These are phyloP conservation scores for Trichoderma reesei DNA, from an alignment of 495 filamentous ascomycete species.

Conservation along the genomic window DNA sequence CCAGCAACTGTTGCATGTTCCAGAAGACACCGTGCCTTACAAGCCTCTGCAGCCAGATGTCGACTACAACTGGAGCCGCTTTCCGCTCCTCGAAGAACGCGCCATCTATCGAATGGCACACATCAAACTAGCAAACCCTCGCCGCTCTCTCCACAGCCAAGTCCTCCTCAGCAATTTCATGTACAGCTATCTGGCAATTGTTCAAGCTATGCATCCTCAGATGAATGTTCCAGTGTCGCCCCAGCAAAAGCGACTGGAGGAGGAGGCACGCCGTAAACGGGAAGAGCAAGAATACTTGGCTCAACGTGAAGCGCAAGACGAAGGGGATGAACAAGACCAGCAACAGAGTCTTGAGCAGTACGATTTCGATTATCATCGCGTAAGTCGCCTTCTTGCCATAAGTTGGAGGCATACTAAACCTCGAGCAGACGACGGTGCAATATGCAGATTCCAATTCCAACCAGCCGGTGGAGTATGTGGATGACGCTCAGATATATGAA, in stretches of 20 bases:
- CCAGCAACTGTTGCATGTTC: slow-evolving; percentile 59
- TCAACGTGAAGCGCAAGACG: slow-evolving; percentile 41
- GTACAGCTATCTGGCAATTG: slow-evolving; percentile 98
- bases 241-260: slow-evolving; percentile 50
- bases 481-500: slow-evolving; percentile 39
- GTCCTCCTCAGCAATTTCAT: slow-evolving; percentile 99
- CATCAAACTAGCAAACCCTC: slow-evolving; percentile 95
- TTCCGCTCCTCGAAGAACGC: slow-evolving; percentile 89
- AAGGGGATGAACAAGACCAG: slow-evolving; percentile 24
- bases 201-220: slow-evolving; percentile 95
- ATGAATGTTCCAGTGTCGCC: slow-evolving; percentile 65
- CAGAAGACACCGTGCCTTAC: slow-evolving; percentile 67
- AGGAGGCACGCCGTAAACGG: slow-evolving; percentile 51
- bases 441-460: slow-evolving; percentile 33
- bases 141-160: slow-evolving; percentile 85
- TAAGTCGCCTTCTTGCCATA: slow-evolving; percentile 20
- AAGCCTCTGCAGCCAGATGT: slow-evolving; percentile 68
- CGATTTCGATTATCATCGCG: slow-evolving; percentile 44
- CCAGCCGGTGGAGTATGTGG: slow-evolving; percentile 32
- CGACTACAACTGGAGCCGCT: slow-evolving; percentile 92
- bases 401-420: background rate
- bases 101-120: slow-evolving; percentile 98
- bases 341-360: slow-evolving; percentile 32
- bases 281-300: slow-evolving; percentile 48
- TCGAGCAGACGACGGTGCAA: slow-evolving; percentile 28